These are phyloP conservation scores for Eutrema yunnanense DNA, from an alignment of 345 rosid species.

Conservation along the genomic window DNA sequence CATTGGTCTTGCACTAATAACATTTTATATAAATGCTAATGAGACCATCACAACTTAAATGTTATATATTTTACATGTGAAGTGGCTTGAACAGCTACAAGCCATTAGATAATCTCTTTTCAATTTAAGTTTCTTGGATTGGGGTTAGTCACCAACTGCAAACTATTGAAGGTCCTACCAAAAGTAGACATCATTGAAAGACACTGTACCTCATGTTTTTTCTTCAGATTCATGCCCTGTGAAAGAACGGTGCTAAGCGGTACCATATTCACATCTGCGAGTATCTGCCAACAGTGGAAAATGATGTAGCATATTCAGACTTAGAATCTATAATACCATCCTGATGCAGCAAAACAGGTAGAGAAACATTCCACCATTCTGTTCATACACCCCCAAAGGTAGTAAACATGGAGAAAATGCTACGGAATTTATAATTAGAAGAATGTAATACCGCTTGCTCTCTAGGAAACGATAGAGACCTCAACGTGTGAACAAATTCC, in stretches of 20 bases:
- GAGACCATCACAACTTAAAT: neutral
- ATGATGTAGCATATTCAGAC: neutral
- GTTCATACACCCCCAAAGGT: neutral
- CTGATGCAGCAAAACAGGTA: neutral
- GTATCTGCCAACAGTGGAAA: slow-evolving; percentile 39
- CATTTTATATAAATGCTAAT: neutral
- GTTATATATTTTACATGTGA: neutral
- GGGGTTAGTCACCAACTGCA: slow-evolving; percentile 2
- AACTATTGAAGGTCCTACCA: neutral
- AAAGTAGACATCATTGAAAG: neutral
- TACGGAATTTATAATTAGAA: neutral
- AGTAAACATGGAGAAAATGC: neutral
- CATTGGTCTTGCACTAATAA: neutral
- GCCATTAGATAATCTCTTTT: neutral
- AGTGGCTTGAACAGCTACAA: neutral
- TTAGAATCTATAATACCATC: neutral
- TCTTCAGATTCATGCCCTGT: slow-evolving; percentile 91
- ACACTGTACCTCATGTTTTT: slow-evolving; percentile 73
- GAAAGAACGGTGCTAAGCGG: slow-evolving; percentile 61
- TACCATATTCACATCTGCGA: slow-evolving; percentile 39
- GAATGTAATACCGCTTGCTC: slow-evolving; percentile 47
- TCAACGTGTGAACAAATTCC: slow-evolving; percentile 49
- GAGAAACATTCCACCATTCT: neutral
- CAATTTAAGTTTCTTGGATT: neutral
- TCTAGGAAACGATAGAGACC: slow-evolving; percentile 64